A percentile compares a stretch with the other conserved stretches of the same genome.
Conservation (phyloP, 2,329 filamentous ascomycete genomes). For the Aspergillus sp. region DNA sequence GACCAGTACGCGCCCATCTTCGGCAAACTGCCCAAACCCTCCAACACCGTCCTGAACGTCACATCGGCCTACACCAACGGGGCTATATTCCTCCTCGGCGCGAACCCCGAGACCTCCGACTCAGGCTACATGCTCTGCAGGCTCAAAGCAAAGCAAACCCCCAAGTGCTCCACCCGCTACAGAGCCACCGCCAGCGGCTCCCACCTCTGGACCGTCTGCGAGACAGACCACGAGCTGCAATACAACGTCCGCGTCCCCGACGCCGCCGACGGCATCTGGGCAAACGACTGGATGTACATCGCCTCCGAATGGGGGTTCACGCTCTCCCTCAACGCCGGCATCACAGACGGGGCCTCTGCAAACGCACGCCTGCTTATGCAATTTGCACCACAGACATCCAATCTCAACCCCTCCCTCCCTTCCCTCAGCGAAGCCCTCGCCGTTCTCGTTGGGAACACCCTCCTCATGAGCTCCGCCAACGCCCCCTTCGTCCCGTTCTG, state of each 20-base stretch:
- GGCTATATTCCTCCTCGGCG: constrained; percentile 67
- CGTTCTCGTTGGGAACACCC: constrained; percentile 65
- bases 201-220: constrained; percentile 61
- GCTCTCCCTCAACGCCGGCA: constrained; percentile 58
- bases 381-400: constrained; percentile 43
- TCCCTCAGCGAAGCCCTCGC: constrained; percentile 73
- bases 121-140: constrained; percentile 67
- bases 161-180: constrained; percentile 65
- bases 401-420: constrained; percentile 56
- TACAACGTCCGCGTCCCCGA: constrained; percentile 51
- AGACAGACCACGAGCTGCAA: constrained; percentile 56
- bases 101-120: constrained; percentile 32
- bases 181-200: constrained; percentile 57
- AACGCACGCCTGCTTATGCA: constrained; percentile 61
- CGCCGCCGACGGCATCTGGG: constrained; percentile 34
- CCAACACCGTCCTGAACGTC: constrained; percentile 66
- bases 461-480: constrained; percentile 60
- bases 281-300: constrained; percentile 57
- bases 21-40: constrained; percentile 55
- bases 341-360: constrained; percentile 56
- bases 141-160: constrained; percentile 62
- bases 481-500: constrained; percentile 63
- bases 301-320: constrained; percentile 56
- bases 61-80: constrained; percentile 47
- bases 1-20: constrained; percentile 56